Evolutionary conservation across 164 flowering plant genomes (phyloP).

Genomic region (Paratinospora sagittata): DNA sequence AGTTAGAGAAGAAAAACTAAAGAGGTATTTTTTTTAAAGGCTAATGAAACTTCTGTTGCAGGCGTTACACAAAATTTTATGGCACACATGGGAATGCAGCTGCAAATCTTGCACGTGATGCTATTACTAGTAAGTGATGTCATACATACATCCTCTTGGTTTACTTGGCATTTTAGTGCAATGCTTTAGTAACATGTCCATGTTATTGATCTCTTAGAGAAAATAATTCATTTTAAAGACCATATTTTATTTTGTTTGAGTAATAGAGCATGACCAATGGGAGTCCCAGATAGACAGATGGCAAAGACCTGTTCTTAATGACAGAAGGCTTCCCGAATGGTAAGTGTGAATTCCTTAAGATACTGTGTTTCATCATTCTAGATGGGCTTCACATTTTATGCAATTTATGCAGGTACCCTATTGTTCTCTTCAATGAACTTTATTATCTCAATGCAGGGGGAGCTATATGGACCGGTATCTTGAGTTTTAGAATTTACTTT

Average conservation of each 20-base stretch:
- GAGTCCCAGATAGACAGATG: conserved; percentile 80
- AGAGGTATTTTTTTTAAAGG: too few species aligned
- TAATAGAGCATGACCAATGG: conserved; percentile 63
- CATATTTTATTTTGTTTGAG: neutral
- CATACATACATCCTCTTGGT: neutral
- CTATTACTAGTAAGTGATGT: conserved; percentile 56
- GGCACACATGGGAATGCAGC: conserved; percentile 67
- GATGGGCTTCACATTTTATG: neutral
- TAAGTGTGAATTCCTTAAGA: conserved; percentile 9
- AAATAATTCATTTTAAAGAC: neutral
- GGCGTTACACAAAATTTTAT: conserved; percentile 93
- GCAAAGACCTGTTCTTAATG: conserved; percentile 82
- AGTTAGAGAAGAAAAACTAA: neutral
- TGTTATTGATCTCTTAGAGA: neutral
- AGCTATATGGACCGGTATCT: conserved; percentile 85
- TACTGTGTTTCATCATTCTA: neutral
- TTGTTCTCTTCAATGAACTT: conserved; percentile 85
- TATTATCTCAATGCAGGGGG: conserved; percentile 89
- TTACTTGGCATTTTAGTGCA: neutral
- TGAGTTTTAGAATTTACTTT: neutral
- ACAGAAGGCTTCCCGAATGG: conserved; percentile 87
- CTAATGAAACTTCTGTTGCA: conserved; percentile 25
- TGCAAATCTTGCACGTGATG: conserved; percentile 76
- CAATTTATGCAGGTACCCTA: conserved; percentile 55
- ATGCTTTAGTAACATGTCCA: neutral